These are phyloP conservation scores for Fusarium multiceps DNA, from an alignment of 2,329 filamentous ascomycete genomes.

Conservation along the genomic window DNA sequence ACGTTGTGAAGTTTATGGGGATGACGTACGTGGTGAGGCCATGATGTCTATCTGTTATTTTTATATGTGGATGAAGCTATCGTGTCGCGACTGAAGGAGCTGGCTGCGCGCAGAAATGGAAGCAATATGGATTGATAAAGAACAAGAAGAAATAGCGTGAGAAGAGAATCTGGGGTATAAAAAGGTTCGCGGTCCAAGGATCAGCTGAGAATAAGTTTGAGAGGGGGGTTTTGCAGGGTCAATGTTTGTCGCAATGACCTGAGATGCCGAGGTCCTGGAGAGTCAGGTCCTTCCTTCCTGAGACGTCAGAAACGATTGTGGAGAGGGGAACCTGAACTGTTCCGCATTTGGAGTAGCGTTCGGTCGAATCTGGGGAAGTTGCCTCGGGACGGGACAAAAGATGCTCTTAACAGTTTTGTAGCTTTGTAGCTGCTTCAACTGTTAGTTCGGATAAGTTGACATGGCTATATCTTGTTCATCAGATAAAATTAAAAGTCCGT, in stretches of 20 bases:
- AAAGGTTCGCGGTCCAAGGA: constrained; percentile 16
- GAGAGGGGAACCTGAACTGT: constrained; percentile 10
- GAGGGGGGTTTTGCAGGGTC: constrained; percentile 25
- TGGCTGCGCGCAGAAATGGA: constrained; percentile 1
- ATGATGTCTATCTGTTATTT: constrained; percentile 58
- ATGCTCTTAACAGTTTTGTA: constrained; percentile 17
- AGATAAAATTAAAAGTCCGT: not conserved
- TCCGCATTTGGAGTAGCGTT: constrained; percentile 29
- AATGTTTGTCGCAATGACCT: constrained; percentile 11
- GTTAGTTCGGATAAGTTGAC: not conserved
- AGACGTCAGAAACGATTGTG: constrained; percentile 16
- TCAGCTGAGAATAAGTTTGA: constrained; percentile 29
- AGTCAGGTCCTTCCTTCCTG: constrained; percentile 26
- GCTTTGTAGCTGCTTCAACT: not conserved
- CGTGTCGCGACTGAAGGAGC: constrained; percentile 23
- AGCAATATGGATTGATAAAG: constrained; percentile 6
- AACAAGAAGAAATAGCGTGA: not conserved
- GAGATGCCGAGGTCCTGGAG: constrained; percentile 45
- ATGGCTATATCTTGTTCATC: not conserved
- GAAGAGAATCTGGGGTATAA: constrained; percentile 34
- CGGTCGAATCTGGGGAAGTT: constrained; percentile 44
- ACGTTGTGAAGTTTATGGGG: not conserved
- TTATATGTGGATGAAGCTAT: constrained; percentile 13
- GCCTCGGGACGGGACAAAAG: constrained; percentile 44
- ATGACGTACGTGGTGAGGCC: constrained; percentile 81